Evolutionary conservation across 2,329 filamentous ascomycete species (phyloP), one percentile per base, ranked within the genome.

Genomic region (Fusarium buxicola): DNA sequence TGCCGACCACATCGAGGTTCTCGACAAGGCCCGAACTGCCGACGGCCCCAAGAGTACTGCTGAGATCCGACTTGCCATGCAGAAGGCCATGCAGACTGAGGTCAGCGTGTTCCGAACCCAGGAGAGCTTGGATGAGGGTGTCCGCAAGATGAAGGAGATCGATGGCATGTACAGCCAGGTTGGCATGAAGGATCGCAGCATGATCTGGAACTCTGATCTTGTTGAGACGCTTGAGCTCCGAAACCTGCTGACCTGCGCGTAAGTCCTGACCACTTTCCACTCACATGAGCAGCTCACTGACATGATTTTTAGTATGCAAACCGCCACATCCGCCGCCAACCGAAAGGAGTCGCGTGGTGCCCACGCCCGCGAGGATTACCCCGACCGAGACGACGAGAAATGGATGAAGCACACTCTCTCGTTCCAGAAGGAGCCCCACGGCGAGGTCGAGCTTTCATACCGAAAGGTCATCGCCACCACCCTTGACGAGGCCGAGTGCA

Each of bases 351-450:
- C 93, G 54, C 92, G 95, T 82, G 95, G 95, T 76, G 95, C 95
- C 21, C 95, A 99, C 80, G 95, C 95, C 68, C 91, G 95, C 69
- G 95, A 99, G 84, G 95, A 99, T 77, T 98, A 79, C 86, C 94
- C 94, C 55, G 94, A 98, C 15, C 90, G 95, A 83, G 92, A 98
- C 75, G 95, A 99, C 76, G 85, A 89, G 79, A 90, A 96, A 79
- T 98, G 94, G 94, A 97, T 97, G 94, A 98, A 98, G 89, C 95
- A 99, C 86, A 96, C 92, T 40, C 86, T 99, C 61, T 92, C 90
- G 68, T 99, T 90, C 90, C 95, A 99, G 86, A 96, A 92, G 89
- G 78, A 89, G 75, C 92, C 94, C 30, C 94, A 98, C 74, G 91
- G 90, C 75, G 87, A 92, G 81, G 88, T 95, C 53, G 90, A 98